Evolutionary conservation across 1,284 basidiomycete species (phyloP).

Genomic region (Cutaneotrichosporon arboriforme): DNA sequence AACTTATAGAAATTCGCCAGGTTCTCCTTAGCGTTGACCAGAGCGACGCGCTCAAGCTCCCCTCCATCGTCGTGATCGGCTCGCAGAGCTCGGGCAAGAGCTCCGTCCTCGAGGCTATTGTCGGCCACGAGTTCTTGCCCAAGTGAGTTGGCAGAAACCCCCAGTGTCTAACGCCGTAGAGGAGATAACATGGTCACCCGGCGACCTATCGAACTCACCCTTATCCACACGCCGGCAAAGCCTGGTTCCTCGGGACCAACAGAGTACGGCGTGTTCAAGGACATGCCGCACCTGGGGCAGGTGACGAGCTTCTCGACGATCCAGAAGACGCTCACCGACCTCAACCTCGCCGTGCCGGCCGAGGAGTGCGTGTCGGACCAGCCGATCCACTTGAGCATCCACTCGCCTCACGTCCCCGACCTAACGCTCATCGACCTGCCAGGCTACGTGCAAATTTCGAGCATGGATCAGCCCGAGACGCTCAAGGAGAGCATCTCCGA

Average conservation of each 20-base stretch:
- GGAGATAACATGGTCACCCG: constrained; percentile 99
- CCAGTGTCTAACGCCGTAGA: constrained; percentile 50
- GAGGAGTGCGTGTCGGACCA: constrained; percentile 87
- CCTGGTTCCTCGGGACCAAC: constrained; percentile 55
- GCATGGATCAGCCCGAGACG: constrained; percentile 90
- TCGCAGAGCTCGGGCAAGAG: constrained; percentile 98
- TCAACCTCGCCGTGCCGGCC: constrained; percentile 87
- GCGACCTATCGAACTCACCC: constrained; percentile 92
- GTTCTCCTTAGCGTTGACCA: constrained; percentile 94
- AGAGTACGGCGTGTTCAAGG: constrained; percentile 93
- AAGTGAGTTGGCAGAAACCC: constrained; percentile 67
- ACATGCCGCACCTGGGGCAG: constrained; percentile 62
- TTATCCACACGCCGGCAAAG: constrained; percentile 75
- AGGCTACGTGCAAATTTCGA: constrained; percentile 92
- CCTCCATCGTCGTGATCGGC: constrained; percentile 96
- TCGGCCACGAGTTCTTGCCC: constrained; percentile 95
- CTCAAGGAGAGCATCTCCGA: constrained; percentile 86
- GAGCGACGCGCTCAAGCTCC: constrained; percentile 85
- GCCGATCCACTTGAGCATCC: constrained; percentile 93
- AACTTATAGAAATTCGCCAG: constrained; percentile 91
- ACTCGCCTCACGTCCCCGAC: constrained; percentile 93
- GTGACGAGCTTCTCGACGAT: constrained; percentile 85
- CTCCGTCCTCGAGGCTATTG: constrained; percentile 93
- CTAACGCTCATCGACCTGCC: constrained; percentile 95
- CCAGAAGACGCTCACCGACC: constrained; percentile 86